Conservation (phyloP, 192 early-diverging fungal species). For the Jimgerdemannia flammicorona region DNA sequence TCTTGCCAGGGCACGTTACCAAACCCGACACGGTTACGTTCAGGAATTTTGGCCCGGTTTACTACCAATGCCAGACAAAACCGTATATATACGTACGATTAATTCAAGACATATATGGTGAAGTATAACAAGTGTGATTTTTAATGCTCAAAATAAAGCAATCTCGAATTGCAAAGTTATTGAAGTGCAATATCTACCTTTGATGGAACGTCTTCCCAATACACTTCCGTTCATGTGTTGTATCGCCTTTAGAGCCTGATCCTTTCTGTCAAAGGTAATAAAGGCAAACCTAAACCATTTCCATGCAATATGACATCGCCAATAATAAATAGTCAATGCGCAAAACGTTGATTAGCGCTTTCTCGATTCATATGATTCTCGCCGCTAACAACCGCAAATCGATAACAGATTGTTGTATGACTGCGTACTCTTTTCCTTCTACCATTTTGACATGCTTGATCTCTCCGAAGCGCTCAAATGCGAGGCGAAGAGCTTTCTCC, state of each 20-base stretch:
- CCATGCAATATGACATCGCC: not conserved
- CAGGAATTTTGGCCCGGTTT: constrained; percentile 50
- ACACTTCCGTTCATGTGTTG: constrained; percentile 40
- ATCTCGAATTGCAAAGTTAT: no score
- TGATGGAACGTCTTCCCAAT: constrained; percentile 31
- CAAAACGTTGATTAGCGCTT: no score
- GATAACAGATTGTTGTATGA: no score
- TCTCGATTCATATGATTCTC: no score
- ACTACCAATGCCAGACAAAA: constrained; percentile 13
- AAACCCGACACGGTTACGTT: constrained; percentile 47
- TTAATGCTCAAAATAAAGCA: no score
- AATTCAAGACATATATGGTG: no score
- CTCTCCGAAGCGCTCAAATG: constrained; percentile 41
- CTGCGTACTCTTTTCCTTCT: constrained; percentile 40
- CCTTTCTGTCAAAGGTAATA: constrained; percentile 40
- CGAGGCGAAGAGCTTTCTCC: constrained; percentile 17
- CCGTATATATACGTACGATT: not conserved
- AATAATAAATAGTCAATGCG: no score
- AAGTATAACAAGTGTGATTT: no score
- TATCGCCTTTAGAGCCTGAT: constrained; percentile 35
- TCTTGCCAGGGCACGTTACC: constrained; percentile 51
- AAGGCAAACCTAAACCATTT: constrained; percentile 35
- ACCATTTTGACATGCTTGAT: constrained; percentile 45
- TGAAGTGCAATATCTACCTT: constrained; percentile 12
- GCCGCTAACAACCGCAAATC: no score